Evolutionary conservation across 176 grass and related monocot genomes (phyloP).

Genomic region (Elymus sibiricus): DNA sequence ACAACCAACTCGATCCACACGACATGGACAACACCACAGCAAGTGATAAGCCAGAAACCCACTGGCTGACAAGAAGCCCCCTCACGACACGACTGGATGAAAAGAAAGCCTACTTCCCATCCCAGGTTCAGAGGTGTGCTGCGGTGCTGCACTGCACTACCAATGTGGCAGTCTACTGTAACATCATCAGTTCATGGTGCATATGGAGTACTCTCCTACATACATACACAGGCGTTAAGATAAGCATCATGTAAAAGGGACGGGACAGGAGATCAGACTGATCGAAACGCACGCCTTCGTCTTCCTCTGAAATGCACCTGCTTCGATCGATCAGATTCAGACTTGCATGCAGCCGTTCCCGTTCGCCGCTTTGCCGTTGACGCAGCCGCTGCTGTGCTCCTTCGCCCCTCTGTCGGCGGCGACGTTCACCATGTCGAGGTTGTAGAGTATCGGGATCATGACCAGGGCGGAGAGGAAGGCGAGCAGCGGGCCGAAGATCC

Average conservation of each 20-base stretch:
- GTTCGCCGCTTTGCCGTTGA: neutral
- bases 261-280: neutral
- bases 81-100: neutral
- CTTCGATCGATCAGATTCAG: neutral
- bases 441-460: conserved; percentile 80
- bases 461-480: conserved; percentile 58
- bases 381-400: neutral
- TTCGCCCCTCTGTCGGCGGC: neutral
- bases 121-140: too few species aligned
- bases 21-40: neutral
- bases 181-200: neutral
- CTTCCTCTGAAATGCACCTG: neutral
- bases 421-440: conserved; percentile 47
- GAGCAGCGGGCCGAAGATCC: conserved; percentile 91
- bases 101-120: neutral
- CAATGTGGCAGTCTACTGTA: neutral
- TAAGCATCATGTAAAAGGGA: neutral
- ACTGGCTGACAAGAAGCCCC: neutral
- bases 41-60: neutral
- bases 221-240: neutral
- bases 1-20: neutral
- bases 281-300: neutral
- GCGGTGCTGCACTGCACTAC: neutral
- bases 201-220: neutral
- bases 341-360: conserved; percentile 11